These are phyloP conservation scores for Fusarium coffeatum DNA, from an alignment of 2,329 filamentous ascomycete genomes.

Conservation along the genomic window DNA sequence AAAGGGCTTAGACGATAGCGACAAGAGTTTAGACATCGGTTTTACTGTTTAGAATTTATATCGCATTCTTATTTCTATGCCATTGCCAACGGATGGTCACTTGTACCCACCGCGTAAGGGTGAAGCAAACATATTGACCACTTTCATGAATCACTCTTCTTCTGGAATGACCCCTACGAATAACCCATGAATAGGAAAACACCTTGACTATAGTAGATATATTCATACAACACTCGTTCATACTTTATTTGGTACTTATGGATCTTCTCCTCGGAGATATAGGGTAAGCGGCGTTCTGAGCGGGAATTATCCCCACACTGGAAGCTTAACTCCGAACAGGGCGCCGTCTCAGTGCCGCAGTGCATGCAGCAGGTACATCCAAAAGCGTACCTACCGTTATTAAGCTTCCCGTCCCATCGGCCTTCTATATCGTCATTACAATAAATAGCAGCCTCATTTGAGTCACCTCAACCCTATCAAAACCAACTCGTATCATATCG, in stretches of 20 bases:
- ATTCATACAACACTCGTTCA: background rate
- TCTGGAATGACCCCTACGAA: background rate
- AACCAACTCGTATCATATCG: background rate
- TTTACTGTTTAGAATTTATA: background rate
- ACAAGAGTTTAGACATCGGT: background rate
- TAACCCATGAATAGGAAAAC: background rate
- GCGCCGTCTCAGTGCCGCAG: background rate
- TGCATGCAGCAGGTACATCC: background rate
- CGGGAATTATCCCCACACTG: background rate
- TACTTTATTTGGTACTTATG: background rate
- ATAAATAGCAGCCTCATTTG: slow-evolving; percentile 12
- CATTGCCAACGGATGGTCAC: background rate
- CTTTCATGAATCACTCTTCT: background rate
- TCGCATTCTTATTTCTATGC: background rate
- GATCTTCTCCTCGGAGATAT: background rate
- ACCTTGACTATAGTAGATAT: background rate
- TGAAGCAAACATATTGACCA: background rate
- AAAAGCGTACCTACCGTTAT: background rate
- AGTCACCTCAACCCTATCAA: background rate
- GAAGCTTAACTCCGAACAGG: background rate
- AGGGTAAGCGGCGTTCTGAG: background rate
- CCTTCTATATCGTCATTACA: slow-evolving; percentile 34
- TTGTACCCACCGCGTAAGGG: too few species aligned
- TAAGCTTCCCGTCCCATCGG: background rate
- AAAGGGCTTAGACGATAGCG: background rate